Percentiles rank a stretch among this genome's conserved stretches.
These are phyloP conservation scores for Heimioporus sp. DNA, from an alignment of 768 basidiomycete species.

Conservation along the genomic window DNA sequence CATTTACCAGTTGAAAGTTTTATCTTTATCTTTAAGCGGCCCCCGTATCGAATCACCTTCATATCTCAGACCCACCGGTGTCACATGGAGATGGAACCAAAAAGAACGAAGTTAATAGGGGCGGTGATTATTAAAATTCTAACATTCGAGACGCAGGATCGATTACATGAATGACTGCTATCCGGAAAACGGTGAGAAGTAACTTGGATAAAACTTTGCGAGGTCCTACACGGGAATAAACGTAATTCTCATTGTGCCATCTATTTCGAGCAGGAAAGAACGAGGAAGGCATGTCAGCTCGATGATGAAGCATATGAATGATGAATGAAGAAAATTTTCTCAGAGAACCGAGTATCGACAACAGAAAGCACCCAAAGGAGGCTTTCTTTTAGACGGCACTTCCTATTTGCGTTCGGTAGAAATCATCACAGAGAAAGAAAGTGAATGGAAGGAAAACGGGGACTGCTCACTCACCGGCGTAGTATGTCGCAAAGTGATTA, in stretches of 20 bases:
- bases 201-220: not conserved
- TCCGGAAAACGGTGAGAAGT: not conserved
- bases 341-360: slow-evolving; percentile 38
- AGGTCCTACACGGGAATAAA: not conserved
- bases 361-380: slow-evolving; percentile 20
- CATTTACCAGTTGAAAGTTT: no score
- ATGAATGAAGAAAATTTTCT: not conserved
- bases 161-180: slow-evolving; percentile 15
- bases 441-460: not conserved
- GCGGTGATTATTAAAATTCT: slow-evolving; percentile 10
- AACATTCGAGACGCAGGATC: slow-evolving; percentile 12
- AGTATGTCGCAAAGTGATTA: no score
- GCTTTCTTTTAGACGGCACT: slow-evolving; percentile 35
- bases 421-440: slow-evolving; percentile 22
- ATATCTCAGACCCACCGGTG: no score
- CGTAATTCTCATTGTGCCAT: not conserved
- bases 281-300: slow-evolving; percentile 2
- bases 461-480: slow-evolving; percentile 16
- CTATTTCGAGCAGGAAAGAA: slow-evolving; percentile 3
- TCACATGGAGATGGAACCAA: not conserved
- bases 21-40: no score
- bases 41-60: no score
- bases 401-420: slow-evolving; percentile 36
- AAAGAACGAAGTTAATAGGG: not conserved
- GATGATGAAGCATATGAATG: not conserved